Evolutionary conservation across 805 yeast genomes (phyloP).

Genomic region (Clavispora asparagi): DNA sequence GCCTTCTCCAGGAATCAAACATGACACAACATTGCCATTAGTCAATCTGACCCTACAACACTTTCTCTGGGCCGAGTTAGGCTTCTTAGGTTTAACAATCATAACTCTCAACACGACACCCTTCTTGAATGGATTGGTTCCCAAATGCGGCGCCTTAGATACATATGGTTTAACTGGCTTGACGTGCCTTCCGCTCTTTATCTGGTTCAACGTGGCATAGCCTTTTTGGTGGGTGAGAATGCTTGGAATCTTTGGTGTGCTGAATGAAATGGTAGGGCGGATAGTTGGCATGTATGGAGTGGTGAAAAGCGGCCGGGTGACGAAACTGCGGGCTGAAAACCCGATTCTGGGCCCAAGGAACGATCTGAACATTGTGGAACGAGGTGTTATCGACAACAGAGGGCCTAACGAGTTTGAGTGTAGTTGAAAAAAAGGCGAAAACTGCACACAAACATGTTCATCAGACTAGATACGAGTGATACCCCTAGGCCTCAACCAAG

Average conservation of each 20-base stretch:
- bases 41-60: conserved; percentile 92
- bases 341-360: conserved; percentile 8
- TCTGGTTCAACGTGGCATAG: conserved; percentile 72
- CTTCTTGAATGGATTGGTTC: conserved; percentile 76
- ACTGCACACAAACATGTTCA: neutral
- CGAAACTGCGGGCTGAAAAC: conserved; percentile 2
- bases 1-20: conserved; percentile 97
- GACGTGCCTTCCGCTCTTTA: conserved; percentile 57
- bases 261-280: conserved; percentile 12
- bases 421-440: conserved; percentile 1
- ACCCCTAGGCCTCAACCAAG: too few relatives aligned
- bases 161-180: conserved; percentile 46
- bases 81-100: conserved; percentile 96
- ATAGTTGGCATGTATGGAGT: conserved; percentile 12
- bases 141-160: conserved; percentile 74
- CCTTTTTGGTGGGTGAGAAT: neutral
- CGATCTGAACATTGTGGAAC: conserved; percentile 9
- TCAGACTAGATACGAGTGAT: neutral
- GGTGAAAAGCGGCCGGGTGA: conserved; percentile 3
- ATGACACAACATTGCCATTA: conserved; percentile 83
- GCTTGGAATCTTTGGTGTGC: conserved; percentile 4
- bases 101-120: conserved; percentile 93
- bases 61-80: conserved; percentile 96
- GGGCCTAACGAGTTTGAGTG: neutral
- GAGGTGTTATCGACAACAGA: neutral